Evolutionary conservation across 2,329 filamentous ascomycete species (phyloP), one percentile per base, ranked within the genome.

Genomic region (Trichoderma pleuroti): DNA sequence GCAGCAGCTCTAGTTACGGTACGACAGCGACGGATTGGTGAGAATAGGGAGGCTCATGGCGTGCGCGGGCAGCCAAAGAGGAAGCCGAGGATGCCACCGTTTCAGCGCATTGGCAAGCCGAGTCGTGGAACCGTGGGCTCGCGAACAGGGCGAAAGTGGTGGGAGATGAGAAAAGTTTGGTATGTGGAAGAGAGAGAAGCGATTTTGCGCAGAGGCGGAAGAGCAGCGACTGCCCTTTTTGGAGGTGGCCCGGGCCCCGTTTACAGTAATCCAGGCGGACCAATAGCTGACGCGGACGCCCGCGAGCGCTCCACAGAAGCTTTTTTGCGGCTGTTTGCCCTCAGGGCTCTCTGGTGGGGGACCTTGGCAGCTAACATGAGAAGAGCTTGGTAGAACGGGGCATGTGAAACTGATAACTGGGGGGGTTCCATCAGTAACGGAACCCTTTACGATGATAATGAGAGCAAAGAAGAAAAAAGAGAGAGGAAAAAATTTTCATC

Each of bases 41-140:
- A 56, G 56, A 57, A 49, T 56, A 26, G 46, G 52, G 46, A 56
- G 60, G 60, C 63, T 69, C 63, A 62, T 61, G 70, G 70, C 71
- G 68, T 64, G 72, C 69, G 67, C 66, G 12, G 69, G 73, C 73
- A 74, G 71, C 72, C 72, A 59, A 72, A 30, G 66, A 67, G 52
- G 67, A 46, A 71, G 67, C 68, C 72, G 70, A 64, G 59, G n/a
- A 63, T 57, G 56, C 52, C 34, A 54, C 30, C 64, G 61, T 66
- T 68, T 74, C 70, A 74, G 72, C 63, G 71, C 73, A 74, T 74
- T 68, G 68, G 70, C 62, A 70, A 72, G 70, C 71, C 63, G 70
- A 72, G 71, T 57, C 62, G 69, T 70, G 60, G 56, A 68, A 72
- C 54, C 67, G 34, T 32, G 26, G 57, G 72, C 57, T 57, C 62